Percentiles rank a stretch among this genome's conserved stretches.
Evolutionary conservation across 202 grass and related monocot genomes (phyloP).

Genomic region (Musa balbisiana): DNA sequence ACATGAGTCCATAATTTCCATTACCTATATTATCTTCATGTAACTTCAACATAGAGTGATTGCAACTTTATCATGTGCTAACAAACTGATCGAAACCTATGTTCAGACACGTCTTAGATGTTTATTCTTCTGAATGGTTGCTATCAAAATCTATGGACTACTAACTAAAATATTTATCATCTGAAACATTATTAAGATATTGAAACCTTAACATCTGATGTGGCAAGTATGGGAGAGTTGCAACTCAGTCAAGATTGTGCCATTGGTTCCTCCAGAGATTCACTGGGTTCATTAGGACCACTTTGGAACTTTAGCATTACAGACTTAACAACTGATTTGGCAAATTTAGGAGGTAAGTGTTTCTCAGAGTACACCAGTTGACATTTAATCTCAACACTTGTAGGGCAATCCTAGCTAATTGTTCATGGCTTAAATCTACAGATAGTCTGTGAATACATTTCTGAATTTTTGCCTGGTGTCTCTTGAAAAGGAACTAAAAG

Average conservation of each 20-base stretch:
- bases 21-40: background rate
- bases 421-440: no score
- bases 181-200: no score
- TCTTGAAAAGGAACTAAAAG: no score
- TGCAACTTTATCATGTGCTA: background rate
- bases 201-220: slow-evolving; percentile 47
- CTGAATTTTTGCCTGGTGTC: no score
- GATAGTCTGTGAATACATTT: no score
- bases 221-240: slow-evolving; percentile 43
- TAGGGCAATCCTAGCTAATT: no score
- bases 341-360: slow-evolving; percentile 82
- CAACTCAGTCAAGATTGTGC: slow-evolving; percentile 62
- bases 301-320: slow-evolving; percentile 95
- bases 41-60: background rate
- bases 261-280: slow-evolving; percentile 59
- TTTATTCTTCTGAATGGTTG: no score
- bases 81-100: background rate
- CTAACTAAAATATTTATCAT: no score
- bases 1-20: no score
- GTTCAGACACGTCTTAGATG: background rate
- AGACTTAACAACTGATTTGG: slow-evolving; percentile 87
- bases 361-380: background rate
- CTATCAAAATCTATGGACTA: no score
- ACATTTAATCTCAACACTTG: background rate
- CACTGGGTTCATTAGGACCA: slow-evolving; percentile 73